phyloP scores from a whole-genome alignment of 2,329 filamentous ascomycete species.

The Exophiala spinifera region DNA sequence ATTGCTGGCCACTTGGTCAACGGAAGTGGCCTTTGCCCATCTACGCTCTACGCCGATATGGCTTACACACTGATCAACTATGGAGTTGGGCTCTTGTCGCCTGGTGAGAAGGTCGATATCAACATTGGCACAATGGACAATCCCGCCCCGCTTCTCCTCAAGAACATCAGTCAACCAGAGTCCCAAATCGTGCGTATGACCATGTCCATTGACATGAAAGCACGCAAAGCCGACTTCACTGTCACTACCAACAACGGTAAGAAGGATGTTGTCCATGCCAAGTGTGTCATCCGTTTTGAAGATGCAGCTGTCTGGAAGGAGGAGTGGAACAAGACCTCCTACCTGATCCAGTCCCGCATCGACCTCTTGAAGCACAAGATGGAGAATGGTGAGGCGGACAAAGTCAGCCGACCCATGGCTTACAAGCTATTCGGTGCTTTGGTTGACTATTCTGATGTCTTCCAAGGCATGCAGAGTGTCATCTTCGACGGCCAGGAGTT shows the following conservation, averaged over 20 bases:
- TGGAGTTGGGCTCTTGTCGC: slow-evolving; percentile 27
- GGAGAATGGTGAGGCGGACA: slow-evolving; percentile 32
- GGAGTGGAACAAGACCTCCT: slow-evolving; percentile 32
- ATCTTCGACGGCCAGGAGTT: slow-evolving; percentile 36
- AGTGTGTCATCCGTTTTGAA: slow-evolving; percentile 33
- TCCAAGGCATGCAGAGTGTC: slow-evolving; percentile 38
- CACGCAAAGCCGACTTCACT: slow-evolving; percentile 29
- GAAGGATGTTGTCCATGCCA: slow-evolving; percentile 31
- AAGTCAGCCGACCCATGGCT: slow-evolving; percentile 34
- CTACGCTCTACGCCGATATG: slow-evolving; percentile 61
- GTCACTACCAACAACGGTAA: slow-evolving; percentile 28
- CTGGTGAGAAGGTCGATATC: slow-evolving; percentile 29
- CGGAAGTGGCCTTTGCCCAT: slow-evolving; percentile 63
- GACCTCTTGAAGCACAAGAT: slow-evolving; percentile 32
- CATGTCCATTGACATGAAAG: slow-evolving; percentile 28
- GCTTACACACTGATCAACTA: slow-evolving; percentile 65
- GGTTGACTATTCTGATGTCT: slow-evolving; percentile 36
- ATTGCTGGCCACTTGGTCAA: slow-evolving; percentile 67
- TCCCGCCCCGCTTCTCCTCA: slow-evolving; percentile 28
- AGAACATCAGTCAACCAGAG: slow-evolving; percentile 30
- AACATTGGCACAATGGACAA: slow-evolving; percentile 32
- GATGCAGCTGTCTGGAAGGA: slow-evolving; percentile 30
- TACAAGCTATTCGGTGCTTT: slow-evolving; percentile 38
- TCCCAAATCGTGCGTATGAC: slow-evolving; percentile 25
- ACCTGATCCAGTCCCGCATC: slow-evolving; percentile 36